These are phyloP conservation scores for Solioccasus polychromus DNA, from an alignment of 768 basidiomycete genomes.

Conservation along the genomic window DNA sequence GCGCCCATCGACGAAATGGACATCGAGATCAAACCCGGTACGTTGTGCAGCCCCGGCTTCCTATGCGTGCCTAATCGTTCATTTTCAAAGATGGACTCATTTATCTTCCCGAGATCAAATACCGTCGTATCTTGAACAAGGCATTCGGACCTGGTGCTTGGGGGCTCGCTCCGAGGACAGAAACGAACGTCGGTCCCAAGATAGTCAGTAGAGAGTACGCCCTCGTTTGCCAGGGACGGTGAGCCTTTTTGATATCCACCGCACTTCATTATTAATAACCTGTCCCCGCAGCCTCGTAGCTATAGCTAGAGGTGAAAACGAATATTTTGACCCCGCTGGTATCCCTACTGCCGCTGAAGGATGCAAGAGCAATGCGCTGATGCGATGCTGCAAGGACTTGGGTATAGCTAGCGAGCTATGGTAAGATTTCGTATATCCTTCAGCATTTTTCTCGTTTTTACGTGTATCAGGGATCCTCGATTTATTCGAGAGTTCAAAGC, in stretches of 20 bases:
- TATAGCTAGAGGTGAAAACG: constrained; percentile 92
- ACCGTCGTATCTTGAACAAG: constrained; percentile 84
- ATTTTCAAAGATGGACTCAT: constrained; percentile 73
- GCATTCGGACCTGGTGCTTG: constrained; percentile 97
- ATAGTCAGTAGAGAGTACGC: constrained; percentile 94
- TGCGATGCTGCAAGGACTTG: constrained; percentile 96
- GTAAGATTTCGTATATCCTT: constrained; percentile 39
- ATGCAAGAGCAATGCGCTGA: constrained; percentile 94
- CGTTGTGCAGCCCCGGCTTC: constrained; percentile 15
- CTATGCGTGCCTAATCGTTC: not conserved
- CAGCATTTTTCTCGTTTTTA: not conserved
- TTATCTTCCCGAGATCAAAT: constrained; percentile 97
- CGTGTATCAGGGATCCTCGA: constrained; percentile 74
- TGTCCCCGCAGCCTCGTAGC: constrained; percentile 65
- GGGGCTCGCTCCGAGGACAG: constrained; percentile 92
- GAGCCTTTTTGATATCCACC: constrained; percentile 17
- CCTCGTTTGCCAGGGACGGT: constrained; percentile 90
- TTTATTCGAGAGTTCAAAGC: constrained; percentile 93
- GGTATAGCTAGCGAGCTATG: constrained; percentile 96
- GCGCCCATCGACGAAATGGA: constrained; percentile 74
- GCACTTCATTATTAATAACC: not conserved
- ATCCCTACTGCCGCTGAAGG: constrained; percentile 93
- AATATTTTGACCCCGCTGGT: constrained; percentile 89
- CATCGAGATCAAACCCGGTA: constrained; percentile 93
- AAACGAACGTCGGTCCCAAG: constrained; percentile 85